phyloP scores from a whole-genome alignment of 2,329 filamentous ascomycete genomes.

The Fusarium xyrophilum region DNA sequence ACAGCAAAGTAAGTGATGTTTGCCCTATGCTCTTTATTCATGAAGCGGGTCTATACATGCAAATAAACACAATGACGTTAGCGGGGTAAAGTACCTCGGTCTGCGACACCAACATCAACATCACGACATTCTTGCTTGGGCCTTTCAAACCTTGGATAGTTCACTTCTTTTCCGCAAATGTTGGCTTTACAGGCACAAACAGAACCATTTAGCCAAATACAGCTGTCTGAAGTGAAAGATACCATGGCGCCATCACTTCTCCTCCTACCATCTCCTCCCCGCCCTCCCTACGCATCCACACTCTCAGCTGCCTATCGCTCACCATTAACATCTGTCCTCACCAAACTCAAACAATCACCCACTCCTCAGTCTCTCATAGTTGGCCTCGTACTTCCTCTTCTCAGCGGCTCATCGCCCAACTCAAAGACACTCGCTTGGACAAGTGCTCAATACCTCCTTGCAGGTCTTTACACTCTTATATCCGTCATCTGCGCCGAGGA shows the following conservation, averaged over 20 bases:
- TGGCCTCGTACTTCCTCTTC: conserved; percentile 69
- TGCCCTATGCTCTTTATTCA: background rate
- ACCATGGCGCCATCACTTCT: conserved; percentile 52
- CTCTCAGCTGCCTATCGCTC: conserved; percentile 67
- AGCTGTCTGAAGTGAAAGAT: background rate
- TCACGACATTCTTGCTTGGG: background rate
- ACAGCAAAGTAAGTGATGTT: rapidly evolving
- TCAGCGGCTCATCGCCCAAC: conserved; percentile 57
- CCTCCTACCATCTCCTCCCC: conserved; percentile 68
- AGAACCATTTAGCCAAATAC: rapidly evolving
- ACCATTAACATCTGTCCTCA: conserved; percentile 62
- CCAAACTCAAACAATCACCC: conserved; percentile 50
- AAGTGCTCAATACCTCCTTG: conserved; percentile 75
- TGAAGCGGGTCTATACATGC: background rate
- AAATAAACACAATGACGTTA: conserved; percentile 1
- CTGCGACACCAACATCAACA: background rate
- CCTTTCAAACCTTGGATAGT: rapidly evolving
- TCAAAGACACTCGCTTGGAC: conserved; percentile 64
- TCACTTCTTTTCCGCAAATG: rapidly evolving
- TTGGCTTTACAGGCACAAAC: rapidly evolving
- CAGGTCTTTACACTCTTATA: conserved; percentile 79
- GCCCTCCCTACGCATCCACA: conserved; percentile 57
- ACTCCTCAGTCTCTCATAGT: conserved; percentile 52
- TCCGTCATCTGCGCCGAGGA: conserved; percentile 73
- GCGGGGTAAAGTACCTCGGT: background rate